Conservation (phyloP, 331 rosid species). For the Pyrus hybrid region DNA sequence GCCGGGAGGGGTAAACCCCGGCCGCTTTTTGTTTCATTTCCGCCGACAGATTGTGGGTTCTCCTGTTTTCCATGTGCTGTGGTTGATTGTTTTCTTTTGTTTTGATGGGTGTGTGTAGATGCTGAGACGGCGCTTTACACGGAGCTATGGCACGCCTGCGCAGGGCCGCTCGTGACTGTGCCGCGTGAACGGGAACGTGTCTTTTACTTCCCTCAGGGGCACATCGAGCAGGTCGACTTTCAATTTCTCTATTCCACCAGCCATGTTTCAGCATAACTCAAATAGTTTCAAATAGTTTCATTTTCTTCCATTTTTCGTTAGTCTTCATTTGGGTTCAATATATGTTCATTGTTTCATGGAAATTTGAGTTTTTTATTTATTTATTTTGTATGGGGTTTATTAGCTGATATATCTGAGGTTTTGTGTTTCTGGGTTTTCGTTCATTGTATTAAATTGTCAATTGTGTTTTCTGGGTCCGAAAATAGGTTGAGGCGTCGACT, state of each 20-base stretch:
- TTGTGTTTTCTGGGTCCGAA: slow-evolving; percentile 8
- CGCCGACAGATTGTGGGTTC: not conserved
- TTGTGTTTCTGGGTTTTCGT: not conserved
- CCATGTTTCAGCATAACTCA: not conserved
- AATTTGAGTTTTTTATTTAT: not conserved
- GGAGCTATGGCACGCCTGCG: slow-evolving; percentile 98
- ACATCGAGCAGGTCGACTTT: slow-evolving; percentile 79
- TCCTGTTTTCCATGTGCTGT: not conserved
- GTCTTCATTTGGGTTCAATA: not conserved
- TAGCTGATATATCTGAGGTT: not conserved
- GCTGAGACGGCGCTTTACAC: slow-evolving; percentile 75
- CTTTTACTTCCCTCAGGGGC: slow-evolving; percentile 97
- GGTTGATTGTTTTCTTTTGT: not conserved
- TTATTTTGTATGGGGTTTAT: not conserved
- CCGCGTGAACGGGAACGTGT: slow-evolving; percentile 79
- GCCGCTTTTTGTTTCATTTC: not conserved
- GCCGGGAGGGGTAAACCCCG: slow-evolving; percentile 34
- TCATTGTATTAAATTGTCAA: not conserved
- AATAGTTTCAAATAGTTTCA: not conserved
- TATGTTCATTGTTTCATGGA: not conserved
- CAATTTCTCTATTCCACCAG: not conserved
- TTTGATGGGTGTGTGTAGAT: slow-evolving; percentile 29
- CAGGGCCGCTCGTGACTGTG: slow-evolving; percentile 95
- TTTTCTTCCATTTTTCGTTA: not conserved
- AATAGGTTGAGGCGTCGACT: slow-evolving; percentile 93